Evolutionary conservation across 1,284 basidiomycete species (phyloP), one percentile per base, ranked within the genome.

Genomic region (Cerioporus squamosus): DNA sequence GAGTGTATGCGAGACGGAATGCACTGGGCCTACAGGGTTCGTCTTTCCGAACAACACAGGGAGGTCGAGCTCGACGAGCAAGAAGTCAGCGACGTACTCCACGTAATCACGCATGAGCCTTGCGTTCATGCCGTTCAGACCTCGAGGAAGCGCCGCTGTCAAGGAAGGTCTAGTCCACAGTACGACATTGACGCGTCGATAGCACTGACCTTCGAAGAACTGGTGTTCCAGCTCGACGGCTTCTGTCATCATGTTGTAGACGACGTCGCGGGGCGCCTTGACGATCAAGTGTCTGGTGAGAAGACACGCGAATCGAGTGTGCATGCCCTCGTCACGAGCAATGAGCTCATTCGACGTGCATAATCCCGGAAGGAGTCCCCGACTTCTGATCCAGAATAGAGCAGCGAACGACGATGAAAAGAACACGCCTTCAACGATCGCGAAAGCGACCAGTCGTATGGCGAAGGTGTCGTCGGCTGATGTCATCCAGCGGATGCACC

Each of bases 371-470:
- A 98, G 98, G 45, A 98, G 82, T 45, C 96, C 96, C 47, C 97
- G 91, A 79, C 98, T 98, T 86, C 98, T 98, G 70, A 98, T 76
- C 96, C 96, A 98, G 75, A 98, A 98, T 75, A 98, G 95, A 33
- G 95, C 91, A 0, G 95, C 91, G 65, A 94, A 95, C 2, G 91
- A 92, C 14, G 94, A 94, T 0, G 94, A 97, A 79, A 98, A 98
- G 81, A 98, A 98, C 68, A 98, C 97, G 33, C 95, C 95, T 76
- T 98, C 96, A 22, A 98, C 95, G 3, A 95, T 94, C 17, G 95
- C 96, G 70, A 98, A 98, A 1, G 97, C 97, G 39, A 98, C 83
- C 6, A 98, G 81, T 44, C 96, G 90, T 76, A 97, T 94, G 15
- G 85, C 93, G 66, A 98, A 98, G 0, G 88, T 90, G 0, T 94